Evolutionary conservation across 2,329 filamentous ascomycete species (phyloP), one percentile per base, ranked within the genome.

Genomic region (Hypocrella siamensis): DNA sequence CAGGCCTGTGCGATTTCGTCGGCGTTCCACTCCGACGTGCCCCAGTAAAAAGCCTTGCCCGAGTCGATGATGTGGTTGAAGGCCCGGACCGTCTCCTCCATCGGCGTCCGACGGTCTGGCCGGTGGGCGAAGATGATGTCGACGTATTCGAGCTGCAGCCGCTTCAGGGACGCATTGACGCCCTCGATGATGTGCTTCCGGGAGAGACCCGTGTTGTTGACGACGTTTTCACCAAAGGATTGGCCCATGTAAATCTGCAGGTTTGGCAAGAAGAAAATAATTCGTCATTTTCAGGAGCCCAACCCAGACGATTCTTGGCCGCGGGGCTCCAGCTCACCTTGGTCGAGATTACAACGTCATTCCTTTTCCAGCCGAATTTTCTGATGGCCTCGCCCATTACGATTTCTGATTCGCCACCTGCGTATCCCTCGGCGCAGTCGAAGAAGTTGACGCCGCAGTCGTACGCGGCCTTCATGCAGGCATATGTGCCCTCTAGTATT

Each of bases 141-240:
- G 25, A 81, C 75, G 44, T 77, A 76, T 26, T 65, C 57, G 29
- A 75, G 58, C 17, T 57, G 54, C 14, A 75, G 55, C 18, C 71
- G 66, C 45, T 70, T 54, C 19, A 82, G 60, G 7, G 67, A 69
- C 19, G 60, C 59, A 31, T 70, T 61, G 40, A 74, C 63, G 17
- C 74, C 76, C 55, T 82, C 76, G 39, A 80, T 58, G 33, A 81
- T 60, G 52, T 80, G 76, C 52, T 82, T 82, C 33, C 75, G 62
- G 3, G 69, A 76, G 19, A 82, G 63, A 6, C 76, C 76, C 35
- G 61, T 60, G 52, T 79, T 79, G 56, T 80, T 81, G 37, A 77
- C 63, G 9, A 61, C 60, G 46, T 71, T 75, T 34, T 69, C 60
- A 28, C 72, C 71, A 47, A 70, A 69, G 17, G 65, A 66, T 12